These are phyloP conservation scores for Ophiocordyceps camponoti-floridani DNA, from an alignment of 2,329 filamentous ascomycete species.

Conservation along the genomic window DNA sequence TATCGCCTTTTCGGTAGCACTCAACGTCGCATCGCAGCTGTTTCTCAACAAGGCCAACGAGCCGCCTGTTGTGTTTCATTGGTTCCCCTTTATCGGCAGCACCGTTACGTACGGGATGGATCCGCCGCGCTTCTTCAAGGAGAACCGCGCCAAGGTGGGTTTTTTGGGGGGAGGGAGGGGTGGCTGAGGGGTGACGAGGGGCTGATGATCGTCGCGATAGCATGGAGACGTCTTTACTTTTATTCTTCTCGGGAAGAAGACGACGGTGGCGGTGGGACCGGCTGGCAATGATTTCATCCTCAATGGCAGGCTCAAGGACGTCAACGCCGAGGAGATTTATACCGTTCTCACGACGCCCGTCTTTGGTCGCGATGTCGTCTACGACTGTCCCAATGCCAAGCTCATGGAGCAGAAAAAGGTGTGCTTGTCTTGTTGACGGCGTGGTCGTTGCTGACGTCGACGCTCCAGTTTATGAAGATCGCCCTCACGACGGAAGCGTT, in stretches of 20 bases:
- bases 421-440: conserved; percentile 4
- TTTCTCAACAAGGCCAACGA: conserved; percentile 69
- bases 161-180: no score
- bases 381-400: conserved; percentile 80
- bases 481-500: conserved; percentile 61
- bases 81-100: conserved; percentile 71
- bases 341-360: conserved; percentile 53
- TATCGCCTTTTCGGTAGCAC: conserved; percentile 38
- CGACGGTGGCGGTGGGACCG: conserved; percentile 67
- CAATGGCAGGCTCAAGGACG: conserved; percentile 78
- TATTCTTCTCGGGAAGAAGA: conserved; percentile 73
- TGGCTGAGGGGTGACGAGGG: neutral
- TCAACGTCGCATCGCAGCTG: conserved; percentile 69
- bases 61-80: conserved; percentile 66
- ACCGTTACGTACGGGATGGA: conserved; percentile 92
- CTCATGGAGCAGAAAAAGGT: conserved; percentile 96
- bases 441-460: conserved; percentile 3
- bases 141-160: conserved; percentile 53
- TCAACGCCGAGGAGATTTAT: conserved; percentile 84
- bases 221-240: conserved; percentile 87
- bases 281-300: conserved; percentile 81
- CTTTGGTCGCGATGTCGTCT: conserved; percentile 75
- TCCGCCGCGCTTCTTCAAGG: conserved; percentile 72
- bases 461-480: conserved; percentile 55
- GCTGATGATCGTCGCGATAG: conserved; percentile 23